Percentiles rank a stretch among this genome's conserved stretches.
phyloP scores from a whole-genome alignment of 2,329 filamentous ascomycete species.

The Ophiosphaerella herpotricha region DNA sequence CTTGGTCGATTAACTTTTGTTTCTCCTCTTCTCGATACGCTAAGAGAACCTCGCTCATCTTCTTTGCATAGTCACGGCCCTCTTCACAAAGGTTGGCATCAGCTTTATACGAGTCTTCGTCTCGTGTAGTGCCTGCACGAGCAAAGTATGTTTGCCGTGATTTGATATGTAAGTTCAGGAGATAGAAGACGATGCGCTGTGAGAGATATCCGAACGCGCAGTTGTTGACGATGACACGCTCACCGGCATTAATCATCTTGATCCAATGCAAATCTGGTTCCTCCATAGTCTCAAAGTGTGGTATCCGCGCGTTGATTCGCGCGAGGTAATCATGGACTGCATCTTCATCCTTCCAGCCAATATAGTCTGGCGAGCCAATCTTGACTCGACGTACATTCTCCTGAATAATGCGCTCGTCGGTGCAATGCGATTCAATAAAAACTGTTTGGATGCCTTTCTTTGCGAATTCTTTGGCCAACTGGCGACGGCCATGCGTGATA shows the following conservation, averaged over 20 bases:
- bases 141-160: conserved; percentile 91
- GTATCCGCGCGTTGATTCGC: conserved; percentile 89
- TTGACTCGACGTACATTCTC: conserved; percentile 98
- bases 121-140: conserved; percentile 80
- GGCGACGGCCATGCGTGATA: conserved; percentile 76
- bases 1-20: conserved; percentile 68
- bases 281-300: conserved; percentile 95
- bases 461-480: conserved; percentile 93
- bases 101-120: conserved; percentile 88
- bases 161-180: conserved; percentile 97
- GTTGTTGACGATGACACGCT: conserved; percentile 94
- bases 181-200: conserved; percentile 96
- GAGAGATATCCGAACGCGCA: conserved; percentile 95
- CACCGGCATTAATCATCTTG: conserved; percentile 98
- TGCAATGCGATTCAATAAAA: conserved; percentile 95
- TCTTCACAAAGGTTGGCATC: conserved; percentile 83
- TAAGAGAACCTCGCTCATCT: conserved; percentile 74
- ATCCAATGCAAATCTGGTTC: conserved; percentile 95
- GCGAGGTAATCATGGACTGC: conserved; percentile 89
- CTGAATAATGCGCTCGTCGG: conserved; percentile 89
- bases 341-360: conserved; percentile 88
- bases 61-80: conserved; percentile 74
- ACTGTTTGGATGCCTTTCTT: conserved; percentile 96
- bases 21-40: conserved; percentile 84
- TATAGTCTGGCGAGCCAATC: conserved; percentile 96